Percentiles rank a stretch among this genome's conserved stretches.
These are phyloP conservation scores for Tubosaeta sp. DNA, from an alignment of 768 basidiomycete genomes.

Conservation along the genomic window DNA sequence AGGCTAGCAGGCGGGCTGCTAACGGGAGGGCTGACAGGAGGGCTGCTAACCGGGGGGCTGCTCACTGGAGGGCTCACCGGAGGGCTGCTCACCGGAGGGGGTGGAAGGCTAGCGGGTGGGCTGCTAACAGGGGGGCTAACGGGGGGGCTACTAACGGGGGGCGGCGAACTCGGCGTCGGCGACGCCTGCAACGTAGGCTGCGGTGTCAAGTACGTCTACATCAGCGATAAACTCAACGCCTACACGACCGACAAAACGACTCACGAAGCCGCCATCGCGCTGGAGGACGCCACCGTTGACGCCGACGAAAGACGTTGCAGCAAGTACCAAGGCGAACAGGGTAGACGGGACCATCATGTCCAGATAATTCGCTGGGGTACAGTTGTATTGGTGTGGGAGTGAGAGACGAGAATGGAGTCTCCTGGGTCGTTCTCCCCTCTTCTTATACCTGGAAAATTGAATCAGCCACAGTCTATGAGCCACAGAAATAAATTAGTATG, in stretches of 20 bases:
- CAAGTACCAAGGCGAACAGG: not conserved
- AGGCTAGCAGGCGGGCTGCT: not conserved
- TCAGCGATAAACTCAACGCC: not conserved
- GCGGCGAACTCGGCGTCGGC: not conserved
- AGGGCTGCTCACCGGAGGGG: not conserved
- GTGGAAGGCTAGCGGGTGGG: no score
- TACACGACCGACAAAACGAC: not conserved
- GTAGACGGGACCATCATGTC: not conserved
- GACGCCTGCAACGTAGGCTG: not conserved
- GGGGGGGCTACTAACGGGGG: not conserved
- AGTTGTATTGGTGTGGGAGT: no score
- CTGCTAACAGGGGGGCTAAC: not conserved
- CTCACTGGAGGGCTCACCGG: not conserved
- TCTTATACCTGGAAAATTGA: not conserved
- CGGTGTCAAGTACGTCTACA: not conserved
- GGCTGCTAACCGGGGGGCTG: not conserved
- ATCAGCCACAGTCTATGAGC: not conserved
- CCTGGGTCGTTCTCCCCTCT: not conserved
- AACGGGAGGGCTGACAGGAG: not conserved
- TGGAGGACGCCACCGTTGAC: conserved; percentile 15
- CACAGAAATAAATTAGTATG: not conserved
- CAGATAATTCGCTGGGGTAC: no score
- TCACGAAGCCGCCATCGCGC: conserved; percentile 15
- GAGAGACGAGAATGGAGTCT: not conserved
- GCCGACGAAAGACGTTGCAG: conserved; percentile 10